These are phyloP conservation scores for Nothophytophthora sp. DNA, from an alignment of 352 stramenopile genomes.

Conservation along the genomic window DNA sequence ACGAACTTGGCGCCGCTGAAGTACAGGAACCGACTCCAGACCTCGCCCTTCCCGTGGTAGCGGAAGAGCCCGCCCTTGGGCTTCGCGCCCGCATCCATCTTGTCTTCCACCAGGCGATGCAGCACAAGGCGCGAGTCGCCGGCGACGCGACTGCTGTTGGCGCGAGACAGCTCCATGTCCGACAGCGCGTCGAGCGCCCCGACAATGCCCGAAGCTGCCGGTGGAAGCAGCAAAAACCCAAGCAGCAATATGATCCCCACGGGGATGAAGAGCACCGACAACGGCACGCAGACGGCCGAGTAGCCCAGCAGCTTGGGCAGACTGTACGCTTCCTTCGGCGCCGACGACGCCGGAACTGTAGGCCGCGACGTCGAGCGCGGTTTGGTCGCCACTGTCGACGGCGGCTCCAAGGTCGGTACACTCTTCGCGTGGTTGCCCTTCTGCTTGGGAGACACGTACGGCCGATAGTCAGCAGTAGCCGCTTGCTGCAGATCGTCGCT, in stretches of 20 bases:
- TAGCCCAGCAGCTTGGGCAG: slow-evolving; percentile 66
- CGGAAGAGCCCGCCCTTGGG: slow-evolving; percentile 45
- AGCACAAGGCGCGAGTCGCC: slow-evolving; percentile 59
- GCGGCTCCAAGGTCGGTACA: slow-evolving; percentile 24
- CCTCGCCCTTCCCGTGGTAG: slow-evolving; percentile 54
- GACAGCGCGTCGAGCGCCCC: slow-evolving; percentile 63
- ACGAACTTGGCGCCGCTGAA: slow-evolving; percentile 66
- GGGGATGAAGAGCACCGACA: slow-evolving; percentile 61
- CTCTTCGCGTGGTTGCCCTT: slow-evolving; percentile 24
- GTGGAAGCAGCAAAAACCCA: slow-evolving; percentile 58
- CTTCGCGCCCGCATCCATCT: slow-evolving; percentile 25
- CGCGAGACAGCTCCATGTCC: slow-evolving; percentile 74
- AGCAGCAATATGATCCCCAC: slow-evolving; percentile 58
- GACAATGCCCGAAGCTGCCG: slow-evolving; percentile 50
- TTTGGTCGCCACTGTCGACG: slow-evolving; percentile 25
- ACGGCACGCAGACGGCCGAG: slow-evolving; percentile 52
- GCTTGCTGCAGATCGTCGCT: slow-evolving; percentile 30
- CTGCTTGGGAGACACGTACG: slow-evolving; percentile 60
- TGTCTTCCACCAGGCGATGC: slow-evolving; percentile 48
- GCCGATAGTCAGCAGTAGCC: slow-evolving; percentile 38
- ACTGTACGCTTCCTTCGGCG: slow-evolving; percentile 41
- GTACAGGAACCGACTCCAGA: slow-evolving; percentile 76
- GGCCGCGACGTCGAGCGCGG: slow-evolving; percentile 2
- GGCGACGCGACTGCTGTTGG: slow-evolving; percentile 62
- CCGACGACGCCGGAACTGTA: slow-evolving; percentile 9